Conservation (phyloP, 31 red algal genomes). For the Asparagopsis taxiformis region DNA sequence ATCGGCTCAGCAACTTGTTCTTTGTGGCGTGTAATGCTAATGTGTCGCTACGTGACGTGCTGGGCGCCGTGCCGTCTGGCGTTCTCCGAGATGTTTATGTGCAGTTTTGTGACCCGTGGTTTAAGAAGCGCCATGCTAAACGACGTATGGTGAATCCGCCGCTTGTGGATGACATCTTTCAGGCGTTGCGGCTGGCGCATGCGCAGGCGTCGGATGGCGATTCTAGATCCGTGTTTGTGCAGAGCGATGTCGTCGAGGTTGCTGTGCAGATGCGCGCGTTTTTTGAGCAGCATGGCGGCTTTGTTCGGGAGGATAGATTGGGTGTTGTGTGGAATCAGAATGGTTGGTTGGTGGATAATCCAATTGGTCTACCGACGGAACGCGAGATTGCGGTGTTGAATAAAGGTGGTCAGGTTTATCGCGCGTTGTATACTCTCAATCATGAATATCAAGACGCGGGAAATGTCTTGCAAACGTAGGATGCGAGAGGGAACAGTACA, state of each 20-base stretch:
- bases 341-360: conserved; percentile 63
- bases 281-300: conserved; percentile 41
- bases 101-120: conserved; percentile 93
- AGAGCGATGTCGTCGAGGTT: conserved; percentile 82
- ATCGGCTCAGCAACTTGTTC: conserved; percentile 34
- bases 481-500: too few species aligned
- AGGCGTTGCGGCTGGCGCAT: background rate
- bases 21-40: conserved; percentile 81
- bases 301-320: conserved; percentile 1
- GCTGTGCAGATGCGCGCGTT: conserved; percentile 46
- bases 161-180: conserved; percentile 46
- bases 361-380: conserved; percentile 72
- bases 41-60: conserved; percentile 35
- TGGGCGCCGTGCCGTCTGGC: conserved; percentile 7
- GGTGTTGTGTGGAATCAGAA: background rate
- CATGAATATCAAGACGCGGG: too few species aligned
- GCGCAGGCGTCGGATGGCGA: background rate
- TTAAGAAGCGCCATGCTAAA: conserved; percentile 92
- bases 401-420: conserved; percentile 52
- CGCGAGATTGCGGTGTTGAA: conserved; percentile 61
- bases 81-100: conserved; percentile 44
- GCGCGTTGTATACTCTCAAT: too few species aligned
- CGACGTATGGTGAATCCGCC: conserved; percentile 65
- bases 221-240: conserved; percentile 38
- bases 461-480: too few species aligned